These are phyloP conservation scores for Saccharomyces cerevisiae DNA, from an alignment of 805 yeast species.

Conservation along the genomic window DNA sequence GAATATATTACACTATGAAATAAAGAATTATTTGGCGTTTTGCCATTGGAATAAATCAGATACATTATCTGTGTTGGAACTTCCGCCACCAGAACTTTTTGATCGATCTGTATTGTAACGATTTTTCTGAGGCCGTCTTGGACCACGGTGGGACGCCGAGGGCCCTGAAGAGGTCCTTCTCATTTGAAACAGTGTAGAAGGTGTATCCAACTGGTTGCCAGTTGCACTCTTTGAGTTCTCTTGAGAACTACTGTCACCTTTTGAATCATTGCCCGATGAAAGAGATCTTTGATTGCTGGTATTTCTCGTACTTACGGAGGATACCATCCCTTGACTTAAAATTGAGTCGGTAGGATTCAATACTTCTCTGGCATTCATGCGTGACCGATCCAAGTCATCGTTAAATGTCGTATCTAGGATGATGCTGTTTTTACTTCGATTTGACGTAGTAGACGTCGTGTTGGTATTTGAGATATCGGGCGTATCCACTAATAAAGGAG, in stretches of 20 bases:
- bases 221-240: not conserved
- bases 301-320: not conserved
- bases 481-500: constrained; percentile 49
- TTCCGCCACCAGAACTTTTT: not conserved
- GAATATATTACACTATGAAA: not conserved
- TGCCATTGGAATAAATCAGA: constrained; percentile 6
- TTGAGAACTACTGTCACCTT: not conserved
- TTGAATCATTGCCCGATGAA: not conserved
- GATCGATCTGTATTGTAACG: not conserved
- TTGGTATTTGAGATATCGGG: constrained; percentile 7
- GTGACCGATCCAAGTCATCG: not conserved
- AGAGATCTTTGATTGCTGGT: not conserved
- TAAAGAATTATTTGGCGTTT: constrained; percentile 1
- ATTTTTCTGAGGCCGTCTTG: not conserved
- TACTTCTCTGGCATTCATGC: not conserved
- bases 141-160: not conserved
- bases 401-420: not conserved
- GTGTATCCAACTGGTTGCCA: not conserved
- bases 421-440: not conserved
- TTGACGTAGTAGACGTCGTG: not conserved
- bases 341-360: not conserved
- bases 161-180: not conserved
- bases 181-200: not conserved
- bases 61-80: not conserved
- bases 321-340: not conserved